Percentiles rank a stretch among this genome's conserved stretches.
phyloP scores from a whole-genome alignment of 1,139 yeast genomes.

The Hemisphaericaspora xylofermentans region DNA sequence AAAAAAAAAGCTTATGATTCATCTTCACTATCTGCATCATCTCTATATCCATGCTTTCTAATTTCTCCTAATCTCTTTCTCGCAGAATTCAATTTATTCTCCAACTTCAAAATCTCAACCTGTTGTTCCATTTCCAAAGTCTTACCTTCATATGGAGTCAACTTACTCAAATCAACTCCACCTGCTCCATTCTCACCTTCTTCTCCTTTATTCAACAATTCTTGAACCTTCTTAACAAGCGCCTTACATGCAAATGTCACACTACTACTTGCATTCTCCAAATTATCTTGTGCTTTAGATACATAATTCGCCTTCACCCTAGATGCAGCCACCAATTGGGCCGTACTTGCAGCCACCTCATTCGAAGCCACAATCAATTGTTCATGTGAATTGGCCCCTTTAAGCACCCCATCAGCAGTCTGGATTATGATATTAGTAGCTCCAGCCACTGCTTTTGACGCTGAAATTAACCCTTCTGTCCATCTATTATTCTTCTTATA shows the following conservation, averaged over 20 bases:
- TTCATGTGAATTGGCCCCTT: constrained; percentile 65
- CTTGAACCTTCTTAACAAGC: constrained; percentile 69
- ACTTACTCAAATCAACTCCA: constrained; percentile 62
- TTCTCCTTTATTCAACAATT: constrained; percentile 45
- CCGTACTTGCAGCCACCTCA: constrained; percentile 91
- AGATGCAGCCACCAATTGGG: constrained; percentile 90
- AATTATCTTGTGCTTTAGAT: constrained; percentile 73
- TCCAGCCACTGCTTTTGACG: constrained; percentile 85
- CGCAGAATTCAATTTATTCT: constrained; percentile 68
- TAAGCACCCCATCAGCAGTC: constrained; percentile 83
- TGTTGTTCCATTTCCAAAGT: constrained; percentile 93
- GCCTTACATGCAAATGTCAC: constrained; percentile 76
- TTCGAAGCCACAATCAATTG: constrained; percentile 87
- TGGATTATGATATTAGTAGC: constrained; percentile 78
- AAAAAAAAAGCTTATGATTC: neutral
- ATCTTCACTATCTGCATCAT: constrained; percentile 55
- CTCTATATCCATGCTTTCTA: constrained; percentile 70
- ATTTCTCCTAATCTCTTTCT: constrained; percentile 84
- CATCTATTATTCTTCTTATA: constrained; percentile 88
- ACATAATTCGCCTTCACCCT: constrained; percentile 79
- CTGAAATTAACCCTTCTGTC: constrained; percentile 93
- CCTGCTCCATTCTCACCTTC: constrained; percentile 21
- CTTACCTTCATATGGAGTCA: constrained; percentile 80
- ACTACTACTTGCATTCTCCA: constrained; percentile 67
- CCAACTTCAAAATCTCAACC: constrained; percentile 82